Evolutionary conservation across 495 filamentous ascomycete genomes (phyloP).

Genomic region (Aspergillus sclerotiicarbonarius): DNA sequence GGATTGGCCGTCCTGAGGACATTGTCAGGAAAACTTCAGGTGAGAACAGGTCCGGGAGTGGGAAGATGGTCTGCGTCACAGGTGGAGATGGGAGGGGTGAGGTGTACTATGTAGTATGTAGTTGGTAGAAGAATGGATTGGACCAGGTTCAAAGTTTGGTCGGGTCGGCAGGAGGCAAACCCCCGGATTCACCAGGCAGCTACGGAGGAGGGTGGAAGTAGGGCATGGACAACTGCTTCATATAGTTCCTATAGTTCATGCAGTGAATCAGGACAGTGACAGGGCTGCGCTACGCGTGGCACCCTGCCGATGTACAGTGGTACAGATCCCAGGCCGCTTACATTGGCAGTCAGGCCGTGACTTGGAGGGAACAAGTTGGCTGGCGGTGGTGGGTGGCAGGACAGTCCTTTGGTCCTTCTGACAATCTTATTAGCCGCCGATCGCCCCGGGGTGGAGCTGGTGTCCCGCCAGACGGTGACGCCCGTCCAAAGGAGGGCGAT

Average conservation of each 20-base stretch:
- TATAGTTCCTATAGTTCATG: background rate
- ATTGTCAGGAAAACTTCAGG: conserved; percentile 3
- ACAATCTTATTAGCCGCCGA: conserved; percentile 41
- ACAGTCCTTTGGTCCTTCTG: conserved; percentile 16
- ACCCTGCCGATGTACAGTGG: too few relatives aligned
- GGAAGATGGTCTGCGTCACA: conserved; percentile 1
- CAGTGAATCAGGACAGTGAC: background rate
- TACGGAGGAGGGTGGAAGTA: background rate
- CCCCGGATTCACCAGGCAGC: conserved; percentile 14
- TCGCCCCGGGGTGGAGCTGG: conserved; percentile 41
- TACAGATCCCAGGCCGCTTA: background rate
- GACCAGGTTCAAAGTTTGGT: conserved; percentile 10
- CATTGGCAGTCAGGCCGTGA: too few relatives aligned
- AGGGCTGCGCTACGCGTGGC: background rate
- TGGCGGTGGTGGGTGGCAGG: conserved; percentile 15
- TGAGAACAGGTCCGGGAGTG: background rate
- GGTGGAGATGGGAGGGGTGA: background rate
- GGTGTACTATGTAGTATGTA: background rate
- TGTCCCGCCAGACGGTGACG: conserved; percentile 40
- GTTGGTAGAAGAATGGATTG: background rate
- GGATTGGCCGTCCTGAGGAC: conserved; percentile 45
- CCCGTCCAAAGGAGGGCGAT: conserved; percentile 13
- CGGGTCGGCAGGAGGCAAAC: conserved; percentile 21
- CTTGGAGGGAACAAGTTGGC: background rate
- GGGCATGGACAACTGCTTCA: background rate